Percentiles rank a stretch among this genome's conserved stretches.
Conservation (phyloP, 805 yeast genomes). For the Hanseniaspora vineae region DNA sequence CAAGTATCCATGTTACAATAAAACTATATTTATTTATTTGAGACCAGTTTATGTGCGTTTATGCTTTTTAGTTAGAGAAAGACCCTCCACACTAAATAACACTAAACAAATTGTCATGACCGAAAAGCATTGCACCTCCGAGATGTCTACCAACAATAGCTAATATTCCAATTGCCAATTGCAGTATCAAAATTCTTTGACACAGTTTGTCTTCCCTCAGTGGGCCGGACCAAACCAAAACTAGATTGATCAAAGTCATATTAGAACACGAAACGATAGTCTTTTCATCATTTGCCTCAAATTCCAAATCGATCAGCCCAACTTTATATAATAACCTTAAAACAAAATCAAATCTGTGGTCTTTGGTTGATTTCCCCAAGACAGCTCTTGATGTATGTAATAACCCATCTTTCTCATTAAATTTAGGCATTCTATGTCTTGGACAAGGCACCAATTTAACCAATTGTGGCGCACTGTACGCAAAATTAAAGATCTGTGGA, state of each 20-base stretch:
- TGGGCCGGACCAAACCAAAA: constrained; percentile 82
- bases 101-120: constrained; percentile 64
- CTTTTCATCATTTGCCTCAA: constrained; percentile 22
- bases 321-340: constrained; percentile 36
- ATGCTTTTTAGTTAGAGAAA: too few species aligned
- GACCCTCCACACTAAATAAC: constrained; percentile 6
- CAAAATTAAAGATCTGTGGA: constrained; percentile 84
- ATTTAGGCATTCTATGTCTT: constrained; percentile 81
- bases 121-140: constrained; percentile 75
- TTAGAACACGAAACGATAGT: constrained; percentile 44
- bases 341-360: constrained; percentile 14
- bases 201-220: constrained; percentile 73
- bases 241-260: constrained; percentile 76
- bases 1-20: too few species aligned
- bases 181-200: constrained; percentile 41
- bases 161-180: constrained; percentile 49
- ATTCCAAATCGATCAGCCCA: constrained; percentile 33
- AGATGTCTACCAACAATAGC: constrained; percentile 70
- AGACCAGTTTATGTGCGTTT: too few species aligned
- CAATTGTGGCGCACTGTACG: constrained; percentile 87
- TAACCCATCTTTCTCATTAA: constrained; percentile 52
- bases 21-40: too few species aligned
- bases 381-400: constrained; percentile 60
- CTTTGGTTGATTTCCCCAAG: constrained; percentile 12
- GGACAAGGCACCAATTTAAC: constrained; percentile 87